These are phyloP conservation scores for Ophiocordyceps australis DNA, from an alignment of 2,329 filamentous ascomycete species.

Conservation along the genomic window DNA sequence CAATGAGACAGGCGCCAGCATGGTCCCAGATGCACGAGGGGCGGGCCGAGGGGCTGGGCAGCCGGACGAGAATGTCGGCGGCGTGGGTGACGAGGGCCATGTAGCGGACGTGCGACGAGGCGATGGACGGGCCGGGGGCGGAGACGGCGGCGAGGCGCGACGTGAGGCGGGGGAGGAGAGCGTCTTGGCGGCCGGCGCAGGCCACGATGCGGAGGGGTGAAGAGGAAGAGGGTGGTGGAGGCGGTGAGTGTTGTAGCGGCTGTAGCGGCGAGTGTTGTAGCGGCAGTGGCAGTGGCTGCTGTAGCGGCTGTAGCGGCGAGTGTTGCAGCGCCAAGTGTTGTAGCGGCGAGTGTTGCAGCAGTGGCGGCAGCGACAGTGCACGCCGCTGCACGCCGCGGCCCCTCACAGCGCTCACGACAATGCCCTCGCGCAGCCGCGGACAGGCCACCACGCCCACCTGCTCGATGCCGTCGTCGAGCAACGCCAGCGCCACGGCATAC, in stretches of 20 bases:
- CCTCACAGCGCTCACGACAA: constrained; percentile 6
- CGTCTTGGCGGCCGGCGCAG: constrained; percentile 12
- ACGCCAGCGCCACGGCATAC: constrained; percentile 41
- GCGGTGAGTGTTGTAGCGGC: too few species aligned
- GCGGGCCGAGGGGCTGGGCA: constrained; percentile 6
- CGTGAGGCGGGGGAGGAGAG: constrained; percentile 12
- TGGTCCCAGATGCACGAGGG: constrained; percentile 29
- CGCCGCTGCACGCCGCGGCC: too few species aligned
- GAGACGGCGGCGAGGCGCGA: constrained; percentile 10
- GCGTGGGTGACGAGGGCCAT: constrained; percentile 17
- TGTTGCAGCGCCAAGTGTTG: constrained; percentile 14
- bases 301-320: constrained; percentile 5
- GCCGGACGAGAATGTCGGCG: constrained; percentile 14
- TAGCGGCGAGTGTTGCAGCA: constrained; percentile 14
- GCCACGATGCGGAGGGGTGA: constrained; percentile 14
- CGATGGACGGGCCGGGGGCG: constrained; percentile 18
- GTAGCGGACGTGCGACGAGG: constrained; percentile 21
- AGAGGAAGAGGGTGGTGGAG: constrained; percentile 5
- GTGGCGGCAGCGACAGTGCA: constrained; percentile 1
- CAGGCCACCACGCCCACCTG: constrained; percentile 41
- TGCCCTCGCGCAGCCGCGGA: constrained; percentile 30
- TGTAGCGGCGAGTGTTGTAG: constrained; percentile 6
- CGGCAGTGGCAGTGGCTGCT: constrained; percentile 5
- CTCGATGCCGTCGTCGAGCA: constrained; percentile 38
- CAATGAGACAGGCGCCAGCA: constrained; percentile 36